phyloP scores from a whole-genome alignment of 345 rosid species.

The Brassica juncea region DNA sequence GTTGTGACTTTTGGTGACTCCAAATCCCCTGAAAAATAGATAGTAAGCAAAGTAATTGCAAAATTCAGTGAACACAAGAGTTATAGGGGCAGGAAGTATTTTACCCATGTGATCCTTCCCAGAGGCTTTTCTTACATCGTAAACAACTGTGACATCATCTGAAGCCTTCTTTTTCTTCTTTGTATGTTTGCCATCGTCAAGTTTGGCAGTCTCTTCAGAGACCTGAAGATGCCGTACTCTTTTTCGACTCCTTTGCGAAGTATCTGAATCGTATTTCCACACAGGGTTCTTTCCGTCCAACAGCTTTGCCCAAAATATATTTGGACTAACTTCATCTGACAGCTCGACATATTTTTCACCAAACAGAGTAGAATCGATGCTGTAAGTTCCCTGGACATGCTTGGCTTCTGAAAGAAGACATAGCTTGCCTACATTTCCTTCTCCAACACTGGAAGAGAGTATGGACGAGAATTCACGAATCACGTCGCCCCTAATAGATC shows the following conservation, averaged over 20 bases:
- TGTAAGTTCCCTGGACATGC: conserved; percentile 55
- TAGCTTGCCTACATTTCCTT: conserved; percentile 37
- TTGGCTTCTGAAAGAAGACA: conserved; percentile 59
- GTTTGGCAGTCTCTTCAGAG: conserved; percentile 34
- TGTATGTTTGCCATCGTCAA: conserved; percentile 39
- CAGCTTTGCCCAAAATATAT: conserved; percentile 71
- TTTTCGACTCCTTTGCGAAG: conserved; percentile 68
- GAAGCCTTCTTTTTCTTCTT: conserved; percentile 63
- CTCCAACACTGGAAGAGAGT: conserved; percentile 50
- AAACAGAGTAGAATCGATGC: conserved; percentile 47
- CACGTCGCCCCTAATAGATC: conserved; percentile 44
- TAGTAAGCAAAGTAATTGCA: conserved; percentile 23
- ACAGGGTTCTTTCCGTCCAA: conserved; percentile 57
- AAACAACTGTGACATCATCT: conserved; percentile 33
- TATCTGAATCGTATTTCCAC: conserved; percentile 66
- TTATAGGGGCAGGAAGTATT: conserved; percentile 10
- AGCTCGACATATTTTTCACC: conserved; percentile 60
- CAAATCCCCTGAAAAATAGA: conserved; percentile 51
- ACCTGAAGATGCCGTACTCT: conserved; percentile 49
- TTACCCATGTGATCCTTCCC: conserved; percentile 52
- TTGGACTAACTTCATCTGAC: conserved; percentile 55
- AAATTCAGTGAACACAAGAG: conserved; percentile 11
- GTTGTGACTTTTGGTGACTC: conserved; percentile 35
- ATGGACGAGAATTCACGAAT: conserved; percentile 54
- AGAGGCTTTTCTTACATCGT: conserved; percentile 32